phyloP scores from a whole-genome alignment of 306 rosid species.

The Glycyrrhiza uralensis region DNA sequence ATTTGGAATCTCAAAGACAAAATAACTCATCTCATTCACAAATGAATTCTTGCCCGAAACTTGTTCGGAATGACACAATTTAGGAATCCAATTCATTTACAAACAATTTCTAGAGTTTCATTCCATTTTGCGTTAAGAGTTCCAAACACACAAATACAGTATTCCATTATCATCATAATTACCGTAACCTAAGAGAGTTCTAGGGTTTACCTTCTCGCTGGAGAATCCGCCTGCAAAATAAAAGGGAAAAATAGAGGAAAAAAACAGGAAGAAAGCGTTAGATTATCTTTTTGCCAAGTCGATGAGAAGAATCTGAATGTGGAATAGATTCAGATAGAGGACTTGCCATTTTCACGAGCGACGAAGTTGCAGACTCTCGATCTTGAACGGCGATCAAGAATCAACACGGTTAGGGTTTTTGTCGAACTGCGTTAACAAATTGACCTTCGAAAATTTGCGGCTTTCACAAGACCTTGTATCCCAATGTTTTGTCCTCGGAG shows the following conservation, averaged over 20 bases:
- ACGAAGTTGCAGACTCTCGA: too few relatives aligned
- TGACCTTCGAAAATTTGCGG: neutral
- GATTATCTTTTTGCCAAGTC: neutral
- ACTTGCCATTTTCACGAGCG: slow-evolving; percentile 44
- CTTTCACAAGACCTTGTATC: too few relatives aligned
- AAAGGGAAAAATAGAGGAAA: neutral
- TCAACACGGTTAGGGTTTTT: slow-evolving; percentile 39
- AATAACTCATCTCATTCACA: neutral
- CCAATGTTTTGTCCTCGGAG: neutral
- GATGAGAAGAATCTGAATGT: neutral
- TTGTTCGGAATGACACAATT: neutral
- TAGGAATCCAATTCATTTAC: neutral
- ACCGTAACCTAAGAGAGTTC: neutral
- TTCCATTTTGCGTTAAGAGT: neutral
- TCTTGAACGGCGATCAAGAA: slow-evolving; percentile 8
- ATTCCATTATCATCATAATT: neutral
- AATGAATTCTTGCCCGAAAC: neutral
- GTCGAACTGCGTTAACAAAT: neutral
- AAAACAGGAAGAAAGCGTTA: neutral
- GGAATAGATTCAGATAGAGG: neutral
- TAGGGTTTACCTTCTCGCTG: slow-evolving; percentile 57
- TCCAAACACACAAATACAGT: neutral
- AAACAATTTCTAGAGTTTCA: neutral
- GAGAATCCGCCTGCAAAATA: slow-evolving; percentile 73
- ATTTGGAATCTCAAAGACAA: neutral